Percentiles rank a stretch among this genome's conserved stretches.
Evolutionary conservation across 2,329 filamentous ascomycete genomes (phyloP).

Genomic region (Fusarium illudens): DNA sequence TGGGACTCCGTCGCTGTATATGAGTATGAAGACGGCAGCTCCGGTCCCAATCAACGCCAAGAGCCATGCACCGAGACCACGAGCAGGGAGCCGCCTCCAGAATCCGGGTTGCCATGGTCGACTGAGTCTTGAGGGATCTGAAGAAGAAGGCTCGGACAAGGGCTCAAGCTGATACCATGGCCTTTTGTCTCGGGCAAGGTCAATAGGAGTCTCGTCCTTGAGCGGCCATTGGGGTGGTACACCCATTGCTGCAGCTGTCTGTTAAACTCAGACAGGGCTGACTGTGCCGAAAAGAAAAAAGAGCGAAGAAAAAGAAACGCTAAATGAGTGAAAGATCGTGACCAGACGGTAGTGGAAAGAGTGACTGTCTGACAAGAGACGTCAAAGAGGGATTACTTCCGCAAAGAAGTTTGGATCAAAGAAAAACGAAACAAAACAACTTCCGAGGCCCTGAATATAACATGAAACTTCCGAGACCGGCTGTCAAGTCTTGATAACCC

Average conservation of each 20-base stretch:
- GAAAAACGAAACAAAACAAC: not conserved
- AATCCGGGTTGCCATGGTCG: conserved; percentile 33
- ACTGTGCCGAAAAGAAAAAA: not conserved
- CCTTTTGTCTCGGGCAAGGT: not conserved
- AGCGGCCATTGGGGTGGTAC: conserved; percentile 17
- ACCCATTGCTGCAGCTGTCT: not conserved
- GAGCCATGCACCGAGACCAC: conserved; percentile 30
- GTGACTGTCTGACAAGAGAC: not conserved
- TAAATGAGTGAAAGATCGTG: not conserved
- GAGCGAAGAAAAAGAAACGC: not conserved
- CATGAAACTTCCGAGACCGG: not conserved
- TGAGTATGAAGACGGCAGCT: conserved; percentile 23
- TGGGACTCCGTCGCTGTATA: conserved; percentile 29
- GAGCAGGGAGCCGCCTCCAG: conserved; percentile 28
- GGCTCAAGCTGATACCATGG: conserved; percentile 27
- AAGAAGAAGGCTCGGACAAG: not conserved
- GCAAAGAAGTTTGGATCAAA: not conserved
- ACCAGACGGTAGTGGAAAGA: not conserved
- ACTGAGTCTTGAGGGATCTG: conserved; percentile 22
- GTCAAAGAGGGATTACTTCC: not conserved
- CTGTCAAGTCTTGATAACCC: not conserved
- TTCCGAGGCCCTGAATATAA: not conserved
- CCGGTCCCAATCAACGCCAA: conserved; percentile 21
- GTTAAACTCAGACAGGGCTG: not conserved
- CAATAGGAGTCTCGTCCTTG: conserved; percentile 12